Base-by-base conservation (phyloP, 352 stramenopile genomes). In the Globisporangium recalcitrans region DNA sequence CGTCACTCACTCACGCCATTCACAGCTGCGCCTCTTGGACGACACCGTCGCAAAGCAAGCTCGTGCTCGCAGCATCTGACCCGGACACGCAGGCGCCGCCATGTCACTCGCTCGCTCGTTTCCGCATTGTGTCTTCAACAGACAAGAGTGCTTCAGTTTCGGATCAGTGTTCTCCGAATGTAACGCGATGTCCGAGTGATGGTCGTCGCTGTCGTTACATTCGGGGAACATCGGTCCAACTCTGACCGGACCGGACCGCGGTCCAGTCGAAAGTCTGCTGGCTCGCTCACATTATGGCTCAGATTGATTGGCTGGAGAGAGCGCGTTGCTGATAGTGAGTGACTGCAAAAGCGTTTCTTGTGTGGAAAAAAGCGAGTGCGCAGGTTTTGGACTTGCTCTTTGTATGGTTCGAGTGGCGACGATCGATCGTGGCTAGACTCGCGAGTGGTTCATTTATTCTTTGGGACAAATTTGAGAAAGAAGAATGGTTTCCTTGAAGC, bases 401-500 rank as follows among this genome's bases (percentile, higher is more conserved):
- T 65, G 65, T 71, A 68, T 68, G 53, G 36, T 24, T 21, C 2
- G 10, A 29, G 31, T 8, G 29, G 49, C 29, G n/a, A 13, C 8
- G 8, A 3, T 26, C 21, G 10, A 47, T 8, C 16, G 24, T 22
- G 6, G 38, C 47, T 3, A n/a, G 22, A 26, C 59, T 38, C 36
- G 40, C 7, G 14, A 14, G 21, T 42, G 21, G 27, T 29, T 61
- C 70, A 77, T 80, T 86, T 82, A 82, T 82, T 91, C 82, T 88
- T 91, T 91, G 82, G 82, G 82, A 89, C 80, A 88, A 86, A 78
- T 82, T 82, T 74, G 71, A 75, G 70, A 85, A 78, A 79, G 70
- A 85, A 87, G 72, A 85, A 88, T 95, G 85, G 85, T 95, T 77
- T 95, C 85, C 48, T 74, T 95, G 68, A 95, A 93, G 81, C 82